Evolutionary conservation across 2,329 filamentous ascomycete genomes (phyloP).

Genomic region (Cytospora paraplurivora): DNA sequence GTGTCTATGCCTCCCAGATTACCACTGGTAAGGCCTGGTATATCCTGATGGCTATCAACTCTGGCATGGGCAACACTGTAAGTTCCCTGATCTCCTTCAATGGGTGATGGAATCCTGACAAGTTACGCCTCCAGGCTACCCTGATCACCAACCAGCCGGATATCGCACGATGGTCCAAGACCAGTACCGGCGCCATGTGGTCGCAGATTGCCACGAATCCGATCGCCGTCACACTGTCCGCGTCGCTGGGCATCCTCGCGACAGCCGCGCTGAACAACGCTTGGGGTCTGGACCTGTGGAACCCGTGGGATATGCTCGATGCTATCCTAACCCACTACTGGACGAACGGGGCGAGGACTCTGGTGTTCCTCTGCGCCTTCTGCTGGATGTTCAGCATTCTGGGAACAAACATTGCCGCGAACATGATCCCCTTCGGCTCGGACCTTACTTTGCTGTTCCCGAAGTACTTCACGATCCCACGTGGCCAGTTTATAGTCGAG

Average conservation of each 20-base stretch:
- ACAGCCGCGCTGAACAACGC: slow-evolving; percentile 47
- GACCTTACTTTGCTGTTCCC: slow-evolving; percentile 41
- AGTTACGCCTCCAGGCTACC: slow-evolving; percentile 37
- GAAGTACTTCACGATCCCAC: slow-evolving; percentile 42
- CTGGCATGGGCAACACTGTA: slow-evolving; percentile 37
- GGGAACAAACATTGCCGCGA: slow-evolving; percentile 35
- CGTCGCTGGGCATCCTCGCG: slow-evolving; percentile 46
- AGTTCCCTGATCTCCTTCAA: background rate
- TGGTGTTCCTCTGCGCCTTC: slow-evolving; percentile 31
- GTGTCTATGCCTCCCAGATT: slow-evolving; percentile 31
- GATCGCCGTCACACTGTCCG: slow-evolving; percentile 44
- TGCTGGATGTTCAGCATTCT: slow-evolving; percentile 31
- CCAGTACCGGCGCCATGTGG: slow-evolving; percentile 43
- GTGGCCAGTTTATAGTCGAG: slow-evolving; percentile 35
- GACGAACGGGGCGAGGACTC: slow-evolving; percentile 26
- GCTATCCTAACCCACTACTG: slow-evolving; percentile 33
- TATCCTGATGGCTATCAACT: slow-evolving; percentile 42
- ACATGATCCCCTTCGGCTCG: slow-evolving; percentile 43
- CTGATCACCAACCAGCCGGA: slow-evolving; percentile 48
- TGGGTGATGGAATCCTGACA: background rate
- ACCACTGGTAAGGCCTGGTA: slow-evolving; percentile 19
- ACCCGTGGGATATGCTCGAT: slow-evolving; percentile 32
- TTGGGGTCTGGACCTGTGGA: slow-evolving; percentile 40
- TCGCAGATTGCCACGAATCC: slow-evolving; percentile 46
- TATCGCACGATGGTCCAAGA: slow-evolving; percentile 45